Evolutionary conservation across 2,329 filamentous ascomycete genomes (phyloP).

Genomic region (Alternaria ventricosa): DNA sequence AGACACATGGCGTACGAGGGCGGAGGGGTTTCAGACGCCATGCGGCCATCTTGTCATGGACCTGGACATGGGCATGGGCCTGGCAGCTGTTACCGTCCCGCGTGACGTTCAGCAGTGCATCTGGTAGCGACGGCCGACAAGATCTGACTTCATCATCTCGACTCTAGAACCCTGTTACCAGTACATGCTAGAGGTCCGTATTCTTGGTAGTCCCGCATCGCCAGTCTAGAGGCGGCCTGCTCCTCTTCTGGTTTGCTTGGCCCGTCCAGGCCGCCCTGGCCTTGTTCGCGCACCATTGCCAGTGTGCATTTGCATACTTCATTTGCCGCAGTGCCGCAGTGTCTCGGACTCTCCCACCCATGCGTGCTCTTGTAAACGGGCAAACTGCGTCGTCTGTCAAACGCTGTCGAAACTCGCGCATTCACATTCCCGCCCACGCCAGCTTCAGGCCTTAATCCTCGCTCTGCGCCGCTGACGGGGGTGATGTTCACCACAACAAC

Average conservation of each 20-base stretch:
- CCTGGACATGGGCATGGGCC: background rate
- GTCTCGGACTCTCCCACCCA: slow-evolving; percentile 13
- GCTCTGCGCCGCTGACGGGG: slow-evolving; percentile 15
- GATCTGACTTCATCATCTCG: background rate
- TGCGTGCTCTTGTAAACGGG: slow-evolving; percentile 16
- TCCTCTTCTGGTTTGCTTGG: slow-evolving; percentile 1
- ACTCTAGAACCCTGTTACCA: background rate
- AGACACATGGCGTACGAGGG: background rate
- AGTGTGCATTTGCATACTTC: slow-evolving; percentile 9
- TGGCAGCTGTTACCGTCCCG: slow-evolving; percentile 6
- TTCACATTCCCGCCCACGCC: slow-evolving; percentile 18
- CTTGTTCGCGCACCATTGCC: background rate
- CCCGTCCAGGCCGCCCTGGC: background rate
- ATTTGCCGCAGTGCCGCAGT: background rate
- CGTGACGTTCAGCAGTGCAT: background rate
- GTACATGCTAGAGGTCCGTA: background rate
- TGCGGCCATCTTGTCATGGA: slow-evolving; percentile 2
- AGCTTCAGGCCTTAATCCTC: slow-evolving; percentile 19
- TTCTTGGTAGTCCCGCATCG: background rate
- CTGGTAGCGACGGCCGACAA: background rate
- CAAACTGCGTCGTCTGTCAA: slow-evolving; percentile 24
- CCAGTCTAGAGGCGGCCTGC: slow-evolving; percentile 10
- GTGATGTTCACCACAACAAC: slow-evolving; percentile 53
- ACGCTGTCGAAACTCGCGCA: slow-evolving; percentile 26
- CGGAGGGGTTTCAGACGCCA: slow-evolving; percentile 14